These are phyloP conservation scores for Davidsoniella eucalypti DNA, from an alignment of 2,329 filamentous ascomycete species.

Conservation along the genomic window DNA sequence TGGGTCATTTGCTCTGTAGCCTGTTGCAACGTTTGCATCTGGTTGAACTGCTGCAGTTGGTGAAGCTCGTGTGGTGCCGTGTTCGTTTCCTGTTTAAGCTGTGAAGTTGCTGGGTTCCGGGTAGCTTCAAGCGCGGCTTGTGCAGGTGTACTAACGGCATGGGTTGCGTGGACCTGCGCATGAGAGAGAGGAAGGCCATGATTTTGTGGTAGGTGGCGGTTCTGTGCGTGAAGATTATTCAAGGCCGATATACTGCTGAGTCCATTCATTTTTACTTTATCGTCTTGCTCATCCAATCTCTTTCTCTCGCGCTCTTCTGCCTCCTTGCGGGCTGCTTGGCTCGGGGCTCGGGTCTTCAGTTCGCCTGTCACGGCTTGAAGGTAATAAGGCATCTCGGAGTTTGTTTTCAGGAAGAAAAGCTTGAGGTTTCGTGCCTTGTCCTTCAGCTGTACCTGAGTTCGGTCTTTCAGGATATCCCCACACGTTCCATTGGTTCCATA, in stretches of 20 bases:
- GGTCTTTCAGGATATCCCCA: conserved; percentile 69
- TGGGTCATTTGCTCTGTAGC: conserved; percentile 16
- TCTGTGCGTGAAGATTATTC: conserved; percentile 13
- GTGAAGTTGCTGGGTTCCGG: background rate
- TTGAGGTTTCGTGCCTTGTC: conserved; percentile 85
- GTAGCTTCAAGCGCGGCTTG: conserved; percentile 11
- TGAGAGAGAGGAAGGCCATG: conserved; percentile 19
- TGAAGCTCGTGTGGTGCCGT: conserved; percentile 9
- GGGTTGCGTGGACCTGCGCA: conserved; percentile 16
- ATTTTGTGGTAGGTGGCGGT: conserved; percentile 16
- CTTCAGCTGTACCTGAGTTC: conserved; percentile 82
- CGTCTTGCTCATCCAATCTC: conserved; percentile 40
- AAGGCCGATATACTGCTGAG: conserved; percentile 20
- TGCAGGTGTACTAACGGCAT: conserved; percentile 14
- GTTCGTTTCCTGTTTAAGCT: conserved; percentile 3
- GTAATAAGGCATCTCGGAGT: conserved; percentile 79
- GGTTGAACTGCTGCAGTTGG: conserved; percentile 17
- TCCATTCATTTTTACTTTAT: conserved; percentile 42
- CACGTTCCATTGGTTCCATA: conserved; percentile 68
- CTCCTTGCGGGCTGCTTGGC: conserved; percentile 52
- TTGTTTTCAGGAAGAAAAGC: conserved; percentile 80
- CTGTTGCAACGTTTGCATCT: conserved; percentile 18
- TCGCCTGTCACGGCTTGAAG: conserved; percentile 79
- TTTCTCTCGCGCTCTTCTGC: conserved; percentile 40
- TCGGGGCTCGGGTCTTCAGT: conserved; percentile 68